Base-by-base conservation (phyloP, 2,329 filamentous ascomycete species). In the Sarocladium kiliense region DNA sequence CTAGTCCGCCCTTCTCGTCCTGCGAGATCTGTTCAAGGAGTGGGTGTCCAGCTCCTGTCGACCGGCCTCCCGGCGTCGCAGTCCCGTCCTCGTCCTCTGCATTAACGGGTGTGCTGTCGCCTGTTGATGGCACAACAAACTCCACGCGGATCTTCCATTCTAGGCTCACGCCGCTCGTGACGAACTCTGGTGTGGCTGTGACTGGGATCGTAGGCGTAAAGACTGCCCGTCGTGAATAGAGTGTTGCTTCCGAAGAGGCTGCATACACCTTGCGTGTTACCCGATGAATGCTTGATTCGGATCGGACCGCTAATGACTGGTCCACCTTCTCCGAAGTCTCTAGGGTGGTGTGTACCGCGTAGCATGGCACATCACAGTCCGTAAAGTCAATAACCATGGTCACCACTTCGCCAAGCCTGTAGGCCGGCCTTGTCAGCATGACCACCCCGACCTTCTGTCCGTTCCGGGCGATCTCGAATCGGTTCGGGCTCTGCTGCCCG, bases 391-490 rank as follows among this genome's bases (percentile, higher is more conserved):
- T 82, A 0, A 86, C 88, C 61, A 91, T 87, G 12, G 85, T 89
- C 44, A 97, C 84, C 0, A 87, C 86, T 70, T 99, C 94, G 57
- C 94, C 94, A 1, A 99, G 77, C 44, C 92, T 82, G 73, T 95
- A 97, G 1, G 92, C 86, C 0, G 94, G 91, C 10, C 94, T 85
- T 4, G 92, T 88, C 30, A 99, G 80, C 72, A 92, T 91, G 55
- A 99, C 84, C 5, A 95, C 90, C 2, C 89, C 93, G 12, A 99
- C 92, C n/a, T 86, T 86, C 55, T 86, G 86, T n/a, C 92, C 92
- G 64, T 91, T 92, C 14, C 93, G 88, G 12, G 93, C 87, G 67
- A 99, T 97, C 66, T 96, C 92, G 68, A 97, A 99, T 37, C 91
- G 86, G 64, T 96, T 97, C n/a, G 87, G 83, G 65, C 89, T 92